Evolutionary conservation across 495 filamentous ascomycete species (phyloP), one percentile per base, ranked within the genome.

Genomic region (Ramalina intermedia): DNA sequence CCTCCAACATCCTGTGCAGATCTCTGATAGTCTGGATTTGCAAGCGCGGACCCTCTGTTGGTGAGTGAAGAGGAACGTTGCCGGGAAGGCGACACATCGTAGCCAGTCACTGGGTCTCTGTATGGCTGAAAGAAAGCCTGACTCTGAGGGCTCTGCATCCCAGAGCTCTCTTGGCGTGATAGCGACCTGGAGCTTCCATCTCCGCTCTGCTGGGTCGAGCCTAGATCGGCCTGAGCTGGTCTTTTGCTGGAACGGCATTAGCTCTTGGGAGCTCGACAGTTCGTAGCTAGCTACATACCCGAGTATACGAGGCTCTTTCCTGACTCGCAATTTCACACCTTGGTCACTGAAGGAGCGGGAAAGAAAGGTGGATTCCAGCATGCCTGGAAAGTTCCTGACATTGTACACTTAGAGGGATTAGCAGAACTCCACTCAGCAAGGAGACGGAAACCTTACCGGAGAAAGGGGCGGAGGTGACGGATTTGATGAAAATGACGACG

Each of bases 311-410:
- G 79, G 78, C 57, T 95, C 87, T 62, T 98, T 98, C 50, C 89
- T 78, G 41, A 96, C 78, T 44, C 90, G 76, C 40, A 98, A 69
- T 37, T 87, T 80, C 12, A 96, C 87, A 16, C 91, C 91, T 62
- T 98, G 91, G 61, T 98, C 91, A 51, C 85, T 85, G 66, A 98
- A 96, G 0, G 87, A 86, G 52, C 89, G 76, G 3, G 91, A 95
- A 17, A 98, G 67, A 59, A 86, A 84, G 0, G 91, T 96, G 8
- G 90, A 96, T 61, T 95, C 90, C 38, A 76, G 74, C 76, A 94
- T 81, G 26, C 90, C 90, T 4, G 81, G 82, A 57, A 87, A 96
- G 46, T 81, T 80, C 66, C 93, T 95, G 76, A 79, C 16, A 89
- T 88, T 81, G 56, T 33, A 55, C 23, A 47, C 47, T 37, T 13